Evolutionary conservation across 108 stramenopile genomes (phyloP).

Genomic region (Cyclotella atomus): DNA sequence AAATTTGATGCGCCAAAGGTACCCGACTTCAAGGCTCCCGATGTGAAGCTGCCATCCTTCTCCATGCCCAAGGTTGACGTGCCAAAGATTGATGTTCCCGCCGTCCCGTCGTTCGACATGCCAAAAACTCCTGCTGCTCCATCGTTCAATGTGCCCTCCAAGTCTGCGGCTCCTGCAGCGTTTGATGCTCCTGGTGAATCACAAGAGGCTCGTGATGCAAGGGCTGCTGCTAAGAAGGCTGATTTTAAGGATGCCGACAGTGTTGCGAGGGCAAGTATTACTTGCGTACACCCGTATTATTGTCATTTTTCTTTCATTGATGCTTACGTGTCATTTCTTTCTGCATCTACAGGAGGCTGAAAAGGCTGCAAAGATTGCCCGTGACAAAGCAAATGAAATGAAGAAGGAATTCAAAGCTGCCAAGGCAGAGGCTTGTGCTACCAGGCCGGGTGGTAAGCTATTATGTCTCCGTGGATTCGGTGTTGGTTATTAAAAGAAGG

Average conservation of each 20-base stretch:
- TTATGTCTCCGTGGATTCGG: slow-evolving; percentile 74
- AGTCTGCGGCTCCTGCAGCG: slow-evolving; percentile 19
- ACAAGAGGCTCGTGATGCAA: slow-evolving; percentile 81
- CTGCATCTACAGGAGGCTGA: slow-evolving; percentile 36
- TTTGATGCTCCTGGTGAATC: slow-evolving; percentile 49
- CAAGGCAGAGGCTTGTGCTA: slow-evolving; percentile 84
- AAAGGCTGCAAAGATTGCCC: slow-evolving; percentile 55
- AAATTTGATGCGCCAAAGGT: slow-evolving; percentile 39
- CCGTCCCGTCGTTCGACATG: slow-evolving; percentile 52
- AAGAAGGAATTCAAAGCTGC: slow-evolving; percentile 71
- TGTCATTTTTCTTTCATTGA: background rate
- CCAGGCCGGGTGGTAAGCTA: slow-evolving; percentile 82
- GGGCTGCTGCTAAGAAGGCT: slow-evolving; percentile 58
- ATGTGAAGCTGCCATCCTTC: slow-evolving; percentile 30
- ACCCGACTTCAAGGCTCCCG: slow-evolving; percentile 26
- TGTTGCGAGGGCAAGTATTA: slow-evolving; percentile 58
- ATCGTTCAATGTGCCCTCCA: slow-evolving; percentile 53
- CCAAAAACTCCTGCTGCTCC: slow-evolving; percentile 53
- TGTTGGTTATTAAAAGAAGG: slow-evolving; percentile 77
- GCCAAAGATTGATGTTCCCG: slow-evolving; percentile 39
- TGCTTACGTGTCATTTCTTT: slow-evolving; percentile 25
- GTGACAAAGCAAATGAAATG: slow-evolving; percentile 66
- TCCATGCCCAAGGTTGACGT: slow-evolving; percentile 50
- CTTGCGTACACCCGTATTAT: background rate
- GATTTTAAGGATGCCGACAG: slow-evolving; percentile 67